phyloP scores from a whole-genome alignment of 2,329 filamentous ascomycete genomes.

The Hymenoscyphus infarciens region DNA sequence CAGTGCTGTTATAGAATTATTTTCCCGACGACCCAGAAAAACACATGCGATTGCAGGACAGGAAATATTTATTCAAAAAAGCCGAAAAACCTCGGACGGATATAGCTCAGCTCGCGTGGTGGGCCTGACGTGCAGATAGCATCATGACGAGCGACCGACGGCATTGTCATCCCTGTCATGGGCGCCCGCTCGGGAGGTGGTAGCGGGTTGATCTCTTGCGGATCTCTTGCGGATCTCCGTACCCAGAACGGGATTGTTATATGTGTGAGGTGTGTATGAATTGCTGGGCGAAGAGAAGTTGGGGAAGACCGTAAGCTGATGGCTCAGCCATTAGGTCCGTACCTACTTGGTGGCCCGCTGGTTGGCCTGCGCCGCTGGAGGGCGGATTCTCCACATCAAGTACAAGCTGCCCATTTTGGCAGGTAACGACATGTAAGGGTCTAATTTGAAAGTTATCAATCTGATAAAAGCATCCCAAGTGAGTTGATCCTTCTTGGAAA shows the following conservation, averaged over 20 bases:
- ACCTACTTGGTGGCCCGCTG: background rate
- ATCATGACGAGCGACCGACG: background rate
- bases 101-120: conserved; percentile 2
- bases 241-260: conserved; percentile 6
- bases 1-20: conserved; percentile 1
- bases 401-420: background rate
- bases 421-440: conserved; percentile 4
- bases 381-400: conserved; percentile 4
- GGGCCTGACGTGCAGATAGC: conserved; percentile 6
- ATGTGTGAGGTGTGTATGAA: background rate
- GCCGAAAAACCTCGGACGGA: background rate
- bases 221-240: conserved; percentile 9
- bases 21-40: conserved; percentile 7
- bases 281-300: conserved; percentile 4
- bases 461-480: background rate
- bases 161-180: conserved; percentile 4
- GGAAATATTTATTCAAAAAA: conserved; percentile 2
- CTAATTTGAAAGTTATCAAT: background rate
- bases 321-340: background rate
- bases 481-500: background rate
- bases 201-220: conserved; percentile 3
- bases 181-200: background rate
- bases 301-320: conserved; percentile 13
- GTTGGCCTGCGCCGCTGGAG: background rate
- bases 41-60: conserved; percentile 1